phyloP scores from a whole-genome alignment of 768 basidiomycete genomes.

The Lyophyllum semitale region DNA sequence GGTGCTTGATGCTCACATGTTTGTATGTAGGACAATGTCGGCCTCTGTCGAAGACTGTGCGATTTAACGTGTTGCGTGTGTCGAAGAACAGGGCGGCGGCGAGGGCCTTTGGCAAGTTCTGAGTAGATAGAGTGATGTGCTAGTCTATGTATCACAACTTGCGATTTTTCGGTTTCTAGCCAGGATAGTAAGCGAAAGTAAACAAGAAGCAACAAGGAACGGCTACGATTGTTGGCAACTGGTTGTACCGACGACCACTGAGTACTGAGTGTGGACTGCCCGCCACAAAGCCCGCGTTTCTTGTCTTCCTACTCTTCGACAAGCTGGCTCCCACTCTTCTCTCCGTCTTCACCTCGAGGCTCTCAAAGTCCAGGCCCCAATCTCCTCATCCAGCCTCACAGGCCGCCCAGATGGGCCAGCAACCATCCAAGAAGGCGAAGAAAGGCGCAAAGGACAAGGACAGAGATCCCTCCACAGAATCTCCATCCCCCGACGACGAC shows the following conservation, averaged over 20 bases:
- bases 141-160: not conserved
- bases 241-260: not conserved
- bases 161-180: not conserved
- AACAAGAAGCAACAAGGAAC: constrained; percentile 22
- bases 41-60: constrained; percentile 97
- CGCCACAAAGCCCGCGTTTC: constrained; percentile 2
- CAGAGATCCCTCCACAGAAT: constrained; percentile 45
- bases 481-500: constrained; percentile 45
- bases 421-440: constrained; percentile 81
- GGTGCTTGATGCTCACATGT: constrained; percentile 6
- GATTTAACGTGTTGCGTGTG: constrained; percentile 98
- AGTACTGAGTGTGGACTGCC: not conserved
- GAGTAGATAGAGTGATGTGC: constrained; percentile 21
- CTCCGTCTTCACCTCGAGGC: constrained; percentile 71
- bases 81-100: constrained; percentile 87
- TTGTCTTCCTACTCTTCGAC: constrained; percentile 21
- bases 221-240: constrained; percentile 1
- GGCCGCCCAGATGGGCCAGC: constrained; percentile 73
- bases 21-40: constrained; percentile 85
- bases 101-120: constrained; percentile 97
- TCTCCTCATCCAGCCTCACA: constrained; percentile 66
- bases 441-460: constrained; percentile 73
- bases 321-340: constrained; percentile 85
- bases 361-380: constrained; percentile 71
- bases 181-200: constrained; percentile 7